Percentiles rank a stretch among this genome's conserved stretches.
Conservation (phyloP, 305 asterid species). For the Fraxinus angustifolia region DNA sequence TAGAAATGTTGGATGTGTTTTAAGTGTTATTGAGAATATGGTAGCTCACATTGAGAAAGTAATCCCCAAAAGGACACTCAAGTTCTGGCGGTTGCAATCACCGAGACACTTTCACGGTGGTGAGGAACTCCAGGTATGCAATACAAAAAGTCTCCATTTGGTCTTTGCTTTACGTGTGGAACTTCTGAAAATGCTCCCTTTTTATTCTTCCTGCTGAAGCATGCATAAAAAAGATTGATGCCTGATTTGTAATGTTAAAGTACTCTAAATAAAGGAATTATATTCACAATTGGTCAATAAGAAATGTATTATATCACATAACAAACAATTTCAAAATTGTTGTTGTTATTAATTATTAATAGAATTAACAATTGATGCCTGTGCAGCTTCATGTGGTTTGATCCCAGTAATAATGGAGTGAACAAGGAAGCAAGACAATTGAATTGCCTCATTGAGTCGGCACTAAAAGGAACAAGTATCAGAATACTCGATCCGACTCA, state of each 20-base stretch:
- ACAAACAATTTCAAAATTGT: background rate
- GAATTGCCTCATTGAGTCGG: constrained; percentile 60
- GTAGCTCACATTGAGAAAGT: constrained; percentile 57
- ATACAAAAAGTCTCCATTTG: background rate
- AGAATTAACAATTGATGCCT: constrained; percentile 23
- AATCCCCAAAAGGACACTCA: constrained; percentile 55
- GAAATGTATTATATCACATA: background rate
- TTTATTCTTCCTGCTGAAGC: background rate
- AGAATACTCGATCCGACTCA: constrained; percentile 59
- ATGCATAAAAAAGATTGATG: background rate
- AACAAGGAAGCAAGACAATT: constrained; percentile 76
- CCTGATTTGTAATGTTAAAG: background rate
- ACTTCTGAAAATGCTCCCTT: background rate
- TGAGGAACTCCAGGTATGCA: constrained; percentile 64
- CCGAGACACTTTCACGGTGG: constrained; percentile 97
- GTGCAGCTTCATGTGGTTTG: constrained; percentile 84
- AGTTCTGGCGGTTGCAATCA: constrained; percentile 90
- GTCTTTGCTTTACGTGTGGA: background rate
- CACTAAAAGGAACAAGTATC: constrained; percentile 51
- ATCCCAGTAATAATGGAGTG: constrained; percentile 69
- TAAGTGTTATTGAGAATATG: constrained; percentile 64
- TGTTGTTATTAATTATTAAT: background rate
- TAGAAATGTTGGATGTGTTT: constrained; percentile 60
- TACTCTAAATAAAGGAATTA: background rate
- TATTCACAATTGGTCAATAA: background rate